Evolutionary conservation across 306 rosid species (phyloP).

Genomic region (Dalbergia cochinchinensis): DNA sequence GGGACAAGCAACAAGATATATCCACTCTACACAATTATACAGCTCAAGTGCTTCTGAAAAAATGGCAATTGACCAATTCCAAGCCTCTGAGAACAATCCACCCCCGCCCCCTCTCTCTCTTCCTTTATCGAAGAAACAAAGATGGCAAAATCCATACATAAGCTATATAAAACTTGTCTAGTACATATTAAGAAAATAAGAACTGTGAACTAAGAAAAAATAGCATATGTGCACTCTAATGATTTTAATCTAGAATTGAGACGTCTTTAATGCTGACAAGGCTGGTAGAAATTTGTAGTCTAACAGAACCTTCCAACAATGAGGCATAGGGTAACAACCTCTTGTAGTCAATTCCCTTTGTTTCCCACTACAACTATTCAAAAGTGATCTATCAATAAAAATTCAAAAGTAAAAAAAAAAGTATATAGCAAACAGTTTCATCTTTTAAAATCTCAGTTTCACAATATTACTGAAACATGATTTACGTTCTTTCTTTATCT

Average conservation of each 20-base stretch:
- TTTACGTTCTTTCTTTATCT: neutral
- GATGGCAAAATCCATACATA: neutral
- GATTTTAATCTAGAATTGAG: neutral
- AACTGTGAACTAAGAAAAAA: constrained; percentile 1
- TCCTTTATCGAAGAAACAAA: neutral
- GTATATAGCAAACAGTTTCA: constrained; percentile 5
- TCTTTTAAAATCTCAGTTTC: no score
- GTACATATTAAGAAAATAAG: neutral
- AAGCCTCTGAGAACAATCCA: neutral
- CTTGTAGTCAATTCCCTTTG: constrained; percentile 4
- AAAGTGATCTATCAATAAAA: neutral
- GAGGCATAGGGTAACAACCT: neutral
- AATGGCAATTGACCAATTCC: no score
- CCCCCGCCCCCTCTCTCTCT: neutral
- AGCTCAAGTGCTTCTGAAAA: neutral
- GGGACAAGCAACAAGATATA: neutral
- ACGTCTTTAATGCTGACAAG: neutral
- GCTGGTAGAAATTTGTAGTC: constrained; percentile 5
- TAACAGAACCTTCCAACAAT: neutral
- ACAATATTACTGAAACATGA: neutral
- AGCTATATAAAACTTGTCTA: neutral
- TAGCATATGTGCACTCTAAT: neutral
- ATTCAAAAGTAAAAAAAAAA: neutral
- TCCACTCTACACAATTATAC: no score
- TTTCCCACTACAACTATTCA: neutral